Conservation (phyloP, 345 rosid genomes). For the Salix suchowensis region DNA sequence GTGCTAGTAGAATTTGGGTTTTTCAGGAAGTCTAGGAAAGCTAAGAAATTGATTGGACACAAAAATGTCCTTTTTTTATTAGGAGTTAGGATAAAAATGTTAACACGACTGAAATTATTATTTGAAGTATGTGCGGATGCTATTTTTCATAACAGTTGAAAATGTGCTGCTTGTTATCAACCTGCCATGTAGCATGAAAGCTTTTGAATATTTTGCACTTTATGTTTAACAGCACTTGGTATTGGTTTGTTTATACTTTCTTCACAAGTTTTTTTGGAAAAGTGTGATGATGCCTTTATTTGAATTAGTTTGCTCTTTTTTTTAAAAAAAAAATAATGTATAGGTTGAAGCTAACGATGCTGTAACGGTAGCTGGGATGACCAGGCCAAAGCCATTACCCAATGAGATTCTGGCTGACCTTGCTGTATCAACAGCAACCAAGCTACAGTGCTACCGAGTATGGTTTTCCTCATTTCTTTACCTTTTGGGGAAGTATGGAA, state of each 20-base stretch:
- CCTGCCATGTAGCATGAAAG: too few relatives aligned
- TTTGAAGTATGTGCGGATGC: background rate
- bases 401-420: constrained; percentile 72
- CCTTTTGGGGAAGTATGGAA: background rate
- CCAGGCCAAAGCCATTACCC: constrained; percentile 70
- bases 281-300: background rate
- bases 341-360: constrained; percentile 90
- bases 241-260: background rate
- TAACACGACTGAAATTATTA: background rate
- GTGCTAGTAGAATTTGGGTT: background rate
- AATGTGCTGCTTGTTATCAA: background rate
- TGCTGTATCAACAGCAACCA: constrained; percentile 84
- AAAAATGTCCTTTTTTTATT: background rate
- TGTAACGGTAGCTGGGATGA: constrained; percentile 77
- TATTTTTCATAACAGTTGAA: background rate
- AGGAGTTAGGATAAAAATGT: background rate
- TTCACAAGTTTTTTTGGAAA: background rate
- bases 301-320: background rate
- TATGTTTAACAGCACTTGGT: too few relatives aligned
- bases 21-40: constrained; percentile 1
- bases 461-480: constrained; percentile 3
- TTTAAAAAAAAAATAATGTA: background rate
- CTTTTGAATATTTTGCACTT: background rate
- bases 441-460: constrained; percentile 87
- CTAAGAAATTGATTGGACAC: background rate